phyloP scores from a whole-genome alignment of 345 rosid genomes.

The Gossypium longicalyx region DNA sequence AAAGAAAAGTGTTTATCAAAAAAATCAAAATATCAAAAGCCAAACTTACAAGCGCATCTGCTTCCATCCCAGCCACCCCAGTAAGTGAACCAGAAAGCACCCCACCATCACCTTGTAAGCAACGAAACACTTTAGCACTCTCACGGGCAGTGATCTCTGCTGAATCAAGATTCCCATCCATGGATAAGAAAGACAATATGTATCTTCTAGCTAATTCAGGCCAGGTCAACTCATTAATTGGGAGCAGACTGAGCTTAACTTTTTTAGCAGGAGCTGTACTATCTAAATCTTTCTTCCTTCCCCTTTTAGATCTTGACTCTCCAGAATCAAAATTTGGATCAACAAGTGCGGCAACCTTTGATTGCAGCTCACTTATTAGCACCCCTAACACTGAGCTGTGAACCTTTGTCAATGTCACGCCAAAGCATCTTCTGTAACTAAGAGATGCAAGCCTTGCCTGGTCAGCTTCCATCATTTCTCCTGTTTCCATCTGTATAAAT shows the following conservation, averaged over 20 bases:
- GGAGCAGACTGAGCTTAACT: slow-evolving; percentile 68
- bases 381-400: slow-evolving; percentile 65
- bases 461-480: slow-evolving; percentile 33
- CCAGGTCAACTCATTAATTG: slow-evolving; percentile 89
- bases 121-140: slow-evolving; percentile 77
- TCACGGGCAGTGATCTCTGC: slow-evolving; percentile 76
- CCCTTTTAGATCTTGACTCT: slow-evolving; percentile 70
- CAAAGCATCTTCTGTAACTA: slow-evolving; percentile 36
- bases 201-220: slow-evolving; percentile 93
- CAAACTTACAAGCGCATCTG: slow-evolving; percentile 86
- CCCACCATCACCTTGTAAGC: slow-evolving; percentile 99
- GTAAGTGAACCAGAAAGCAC: slow-evolving; percentile 87
- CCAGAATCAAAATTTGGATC: slow-evolving; percentile 91
- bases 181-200: slow-evolving; percentile 63
- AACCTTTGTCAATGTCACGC: slow-evolving; percentile 53
- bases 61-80: slow-evolving; percentile 96
- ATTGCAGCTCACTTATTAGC: slow-evolving; percentile 78
- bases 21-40: background rate
- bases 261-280: slow-evolving; percentile 49
- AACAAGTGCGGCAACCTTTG: slow-evolving; percentile 83
- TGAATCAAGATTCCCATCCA: slow-evolving; percentile 89
- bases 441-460: slow-evolving; percentile 32
- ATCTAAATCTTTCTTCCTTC: slow-evolving; percentile 77
- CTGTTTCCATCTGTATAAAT: slow-evolving; percentile 39
- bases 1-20: background rate